Conservation (phyloP, 257 asterid species). For the Leonotis leonurus region DNA sequence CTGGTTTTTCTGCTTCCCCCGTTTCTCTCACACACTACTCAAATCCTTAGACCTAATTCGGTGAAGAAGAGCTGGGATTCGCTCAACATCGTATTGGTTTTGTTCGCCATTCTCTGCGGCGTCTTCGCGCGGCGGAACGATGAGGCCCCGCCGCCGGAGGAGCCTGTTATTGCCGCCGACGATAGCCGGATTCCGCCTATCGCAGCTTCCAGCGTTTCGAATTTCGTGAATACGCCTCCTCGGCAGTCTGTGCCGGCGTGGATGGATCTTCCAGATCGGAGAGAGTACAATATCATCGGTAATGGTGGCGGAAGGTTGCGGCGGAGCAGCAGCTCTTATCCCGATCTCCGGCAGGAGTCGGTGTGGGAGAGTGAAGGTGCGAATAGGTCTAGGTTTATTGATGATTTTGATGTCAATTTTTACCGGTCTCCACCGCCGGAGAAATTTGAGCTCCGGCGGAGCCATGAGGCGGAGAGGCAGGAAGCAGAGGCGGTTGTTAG, state of each 20-base stretch:
- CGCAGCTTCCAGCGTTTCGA: conserved; percentile 16
- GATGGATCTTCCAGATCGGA: conserved; percentile 33
- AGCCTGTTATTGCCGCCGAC: neutral
- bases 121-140: conserved; percentile 61
- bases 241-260: conserved; percentile 30
- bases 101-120: conserved; percentile 79
- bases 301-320: conserved; percentile 33
- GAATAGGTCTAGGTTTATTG: conserved; percentile 35
- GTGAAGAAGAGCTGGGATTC: conserved; percentile 80
- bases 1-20: conserved; percentile 52
- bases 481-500: conserved; percentile 20
- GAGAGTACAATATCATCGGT: conserved; percentile 14
- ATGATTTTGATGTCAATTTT: conserved; percentile 59
- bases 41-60: conserved; percentile 53
- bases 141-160: conserved; percentile 28
- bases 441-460: conserved; percentile 16
- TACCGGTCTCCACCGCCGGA: conserved; percentile 32
- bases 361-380: conserved; percentile 44
- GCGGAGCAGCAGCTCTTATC: conserved; percentile 77
- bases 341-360: conserved; percentile 61
- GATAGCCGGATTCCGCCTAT: neutral
- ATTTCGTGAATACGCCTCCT: conserved; percentile 14
- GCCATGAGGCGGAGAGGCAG: conserved; percentile 18
- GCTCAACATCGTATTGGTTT: conserved; percentile 42
- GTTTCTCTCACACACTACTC: conserved; percentile 41